phyloP scores from a whole-genome alignment of 2,329 filamentous ascomycete species.

The Emmonsiellopsis sp. region DNA sequence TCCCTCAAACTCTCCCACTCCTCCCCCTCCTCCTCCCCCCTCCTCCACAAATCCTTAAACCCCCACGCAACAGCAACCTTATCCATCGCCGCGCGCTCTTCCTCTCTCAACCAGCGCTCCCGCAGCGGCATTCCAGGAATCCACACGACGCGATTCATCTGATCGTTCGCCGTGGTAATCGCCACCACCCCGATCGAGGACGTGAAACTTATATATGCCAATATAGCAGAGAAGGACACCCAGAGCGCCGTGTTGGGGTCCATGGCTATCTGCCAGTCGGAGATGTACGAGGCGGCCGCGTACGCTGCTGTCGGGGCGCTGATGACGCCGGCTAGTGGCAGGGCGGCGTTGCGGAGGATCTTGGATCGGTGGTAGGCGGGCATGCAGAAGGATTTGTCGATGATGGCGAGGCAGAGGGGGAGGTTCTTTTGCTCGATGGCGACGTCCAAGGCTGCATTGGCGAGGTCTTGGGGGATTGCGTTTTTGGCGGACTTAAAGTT shows the following conservation, averaged over 20 bases:
- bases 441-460: constrained; percentile 64
- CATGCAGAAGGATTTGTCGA: constrained; percentile 49
- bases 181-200: constrained; percentile 76
- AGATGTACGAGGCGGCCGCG: constrained; percentile 58
- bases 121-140: constrained; percentile 68
- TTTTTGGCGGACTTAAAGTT: constrained; percentile 61
- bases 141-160: constrained; percentile 93
- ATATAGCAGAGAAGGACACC: constrained; percentile 68
- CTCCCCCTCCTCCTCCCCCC: constrained; percentile 81
- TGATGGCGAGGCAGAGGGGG: constrained; percentile 66
- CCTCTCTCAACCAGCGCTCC: constrained; percentile 78
- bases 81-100: constrained; percentile 81
- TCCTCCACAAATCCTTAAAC: constrained; percentile 68
- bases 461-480: constrained; percentile 63
- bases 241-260: constrained; percentile 64
- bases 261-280: constrained; percentile 64
- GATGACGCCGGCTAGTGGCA: constrained; percentile 32
- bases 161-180: constrained; percentile 79
- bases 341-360: constrained; percentile 32
- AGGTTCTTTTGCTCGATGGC: constrained; percentile 75
- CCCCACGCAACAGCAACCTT: constrained; percentile 83
- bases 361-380: constrained; percentile 36
- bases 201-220: constrained; percentile 76
- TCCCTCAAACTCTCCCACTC: constrained; percentile 84
- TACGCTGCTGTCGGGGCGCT: constrained; percentile 43